phyloP scores from a whole-genome alignment of 1,284 basidiomycete genomes.

The Tylopilus orsonianus region DNA sequence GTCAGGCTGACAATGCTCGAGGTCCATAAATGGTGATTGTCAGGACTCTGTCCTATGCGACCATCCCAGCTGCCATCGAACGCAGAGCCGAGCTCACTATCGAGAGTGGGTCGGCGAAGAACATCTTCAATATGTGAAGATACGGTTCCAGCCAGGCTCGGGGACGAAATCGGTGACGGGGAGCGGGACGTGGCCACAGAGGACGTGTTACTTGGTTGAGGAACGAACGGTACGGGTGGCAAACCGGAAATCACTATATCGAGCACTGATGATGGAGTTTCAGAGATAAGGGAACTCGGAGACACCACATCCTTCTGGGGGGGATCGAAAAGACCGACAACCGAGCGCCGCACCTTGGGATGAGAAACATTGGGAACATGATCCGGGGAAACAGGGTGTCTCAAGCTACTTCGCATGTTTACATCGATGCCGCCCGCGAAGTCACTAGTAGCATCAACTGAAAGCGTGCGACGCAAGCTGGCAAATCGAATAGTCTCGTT shows the following conservation, averaged over 20 bases:
- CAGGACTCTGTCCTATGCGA: constrained; percentile 3
- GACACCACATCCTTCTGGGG: constrained; percentile 12
- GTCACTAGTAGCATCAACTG: constrained; percentile 26
- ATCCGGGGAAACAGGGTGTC: constrained; percentile 19
- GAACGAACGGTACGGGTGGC: constrained; percentile 35
- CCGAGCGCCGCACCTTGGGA: constrained; percentile 51
- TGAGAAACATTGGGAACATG: constrained; percentile 20
- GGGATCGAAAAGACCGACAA: constrained; percentile 63
- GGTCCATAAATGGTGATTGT: constrained; percentile 20
- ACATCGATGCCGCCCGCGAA: constrained; percentile 34
- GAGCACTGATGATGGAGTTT: constrained; percentile 24
- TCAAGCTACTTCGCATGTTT: constrained; percentile 39
- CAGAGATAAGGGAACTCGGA: constrained; percentile 12
- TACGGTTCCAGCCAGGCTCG: constrained; percentile 5
- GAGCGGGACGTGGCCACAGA: constrained; percentile 18
- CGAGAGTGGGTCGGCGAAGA: constrained; percentile 26
- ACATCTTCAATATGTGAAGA: constrained; percentile 9
- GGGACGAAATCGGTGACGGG: constrained; percentile 21
- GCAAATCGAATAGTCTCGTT: constrained; percentile 45
- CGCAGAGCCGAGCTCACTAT: constrained; percentile 31
- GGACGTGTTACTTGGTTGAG: constrained; percentile 32
- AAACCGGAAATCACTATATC: constrained; percentile 36
- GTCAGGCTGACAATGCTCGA: constrained; percentile 25
- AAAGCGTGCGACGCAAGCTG: constrained; percentile 43
- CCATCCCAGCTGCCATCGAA: constrained; percentile 28